Base-by-base conservation (phyloP, 2,329 filamentous ascomycete genomes). In the Paraphoma sp. region DNA sequence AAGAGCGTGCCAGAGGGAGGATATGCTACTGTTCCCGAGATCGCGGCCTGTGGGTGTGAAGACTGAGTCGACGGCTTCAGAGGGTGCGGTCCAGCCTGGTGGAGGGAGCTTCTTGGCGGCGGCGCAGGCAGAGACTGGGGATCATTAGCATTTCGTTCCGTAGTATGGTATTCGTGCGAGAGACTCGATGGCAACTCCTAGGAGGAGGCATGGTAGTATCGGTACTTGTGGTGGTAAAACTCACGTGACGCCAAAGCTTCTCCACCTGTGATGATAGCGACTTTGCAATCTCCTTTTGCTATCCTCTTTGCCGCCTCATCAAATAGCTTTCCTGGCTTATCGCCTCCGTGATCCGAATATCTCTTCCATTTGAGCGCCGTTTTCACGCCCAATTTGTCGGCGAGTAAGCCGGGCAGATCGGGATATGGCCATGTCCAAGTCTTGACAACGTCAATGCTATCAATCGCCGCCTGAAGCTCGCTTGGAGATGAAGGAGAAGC, bases 361-460 rank as follows among this genome's bases (percentile, higher is more conserved):
- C 77, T 72, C 46, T 77, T 80, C 63, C 85, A 82, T 1, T 74
- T 76, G 0, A 83, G 77, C 10, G 36, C 42, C 12, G 83, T 72
- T 2, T 79, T 69, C 3, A 85, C 75, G 0, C 77, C 79, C 2
- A 89, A 71, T 38, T 77, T 80, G 40, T 81, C 62, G 0, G 82
- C 78, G 6, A 90, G 68, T 1, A 86, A 73, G 5, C 78, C 79
- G 0, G 87, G 85, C 1, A 89, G 72, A 67, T 89, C 83, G 1
- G 79, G 73, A 66, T 89, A 89, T 0, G 84, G 82, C 87, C 87
- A 89, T 0, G 87, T 88, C 87, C 87, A 90, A 0, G 85, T 85
- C 41, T 79, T 81, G 9, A 89, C 86, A 4, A 88, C 81, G 43
- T 83, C 78, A 45, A 90, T 78, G 61, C 83, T 85, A 67, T 89